phyloP scores from a whole-genome alignment of 257 asterid genomes.

The Voacanga thouarsii region DNA sequence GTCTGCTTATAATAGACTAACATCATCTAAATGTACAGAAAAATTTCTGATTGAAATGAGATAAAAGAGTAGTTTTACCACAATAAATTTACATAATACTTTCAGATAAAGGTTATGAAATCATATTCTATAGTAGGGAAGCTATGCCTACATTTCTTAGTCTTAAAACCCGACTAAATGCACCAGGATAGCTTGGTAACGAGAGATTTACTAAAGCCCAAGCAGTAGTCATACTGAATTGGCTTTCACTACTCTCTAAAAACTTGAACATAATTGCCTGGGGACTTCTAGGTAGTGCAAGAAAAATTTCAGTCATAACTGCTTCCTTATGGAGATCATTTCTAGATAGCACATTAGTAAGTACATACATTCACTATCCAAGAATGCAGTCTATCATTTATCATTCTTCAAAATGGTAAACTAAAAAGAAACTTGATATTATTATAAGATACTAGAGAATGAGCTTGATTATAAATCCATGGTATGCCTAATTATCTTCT shows the following conservation, averaged over 20 bases:
- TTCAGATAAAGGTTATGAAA: constrained; percentile 82
- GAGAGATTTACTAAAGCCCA: too few species aligned
- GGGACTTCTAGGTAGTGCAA: constrained; percentile 29
- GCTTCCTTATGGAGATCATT: constrained; percentile 86
- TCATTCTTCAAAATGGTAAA: not conserved
- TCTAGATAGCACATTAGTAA: constrained; percentile 81
- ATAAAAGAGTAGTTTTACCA: too few species aligned
- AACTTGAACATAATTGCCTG: constrained; percentile 50
- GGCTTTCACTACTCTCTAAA: constrained; percentile 68
- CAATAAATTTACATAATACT: too few species aligned
- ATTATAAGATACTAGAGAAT: not conserved
- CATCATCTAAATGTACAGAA: too few species aligned
- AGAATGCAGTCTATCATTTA: constrained; percentile 4
- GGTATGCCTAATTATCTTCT: too few species aligned
- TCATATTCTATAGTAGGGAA: constrained; percentile 63
- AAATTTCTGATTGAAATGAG: too few species aligned
- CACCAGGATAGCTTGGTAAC: constrained; percentile 62
- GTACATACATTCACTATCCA: constrained; percentile 67
- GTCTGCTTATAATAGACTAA: too few species aligned
- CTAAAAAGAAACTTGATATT: not conserved
- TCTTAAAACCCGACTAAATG: constrained; percentile 48
- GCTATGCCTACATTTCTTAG: constrained; percentile 58
- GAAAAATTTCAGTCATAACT: constrained; percentile 66
- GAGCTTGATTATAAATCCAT: too few species aligned
- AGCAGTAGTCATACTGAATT: constrained; percentile 63